Evolutionary conservation across 331 rosid species (phyloP), one percentile per base, ranked within the genome.

Genomic region (Pyrus hybrid): DNA sequence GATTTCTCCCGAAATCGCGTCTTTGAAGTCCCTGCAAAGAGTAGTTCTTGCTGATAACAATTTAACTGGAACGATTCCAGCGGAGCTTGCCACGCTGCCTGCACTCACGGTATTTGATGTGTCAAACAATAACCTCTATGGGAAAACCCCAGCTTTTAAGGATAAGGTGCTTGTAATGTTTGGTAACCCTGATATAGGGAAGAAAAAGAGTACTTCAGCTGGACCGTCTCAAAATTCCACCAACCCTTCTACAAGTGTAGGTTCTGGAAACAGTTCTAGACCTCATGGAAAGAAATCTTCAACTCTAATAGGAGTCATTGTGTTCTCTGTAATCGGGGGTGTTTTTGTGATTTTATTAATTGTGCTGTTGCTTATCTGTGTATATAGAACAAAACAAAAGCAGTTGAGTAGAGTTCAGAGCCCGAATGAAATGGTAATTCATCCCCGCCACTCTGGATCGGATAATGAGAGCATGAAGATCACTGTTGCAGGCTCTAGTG

Each of bases 151-250:
- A 13, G 5, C 60, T 5, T 95, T 95, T 33, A 61, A 62, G 60
- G 69, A 67, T 20, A 81, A 75, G 25, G 87, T 92, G 71, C 25
- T 21, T 68, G 74, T 95, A 26, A 82, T 70, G 0, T 53, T 4
- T 53, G 97, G 97, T 33, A 92, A 95, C 75, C 87, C 87, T 28
- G 91, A 91, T 80, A 81, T 95, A 20, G 93, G 96, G 22, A 91
- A 86, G 71, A 83, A 85, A 29, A 73, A 13, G n/a, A 49, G 80
- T 67, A 74, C 83, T 67, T n/a, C 83, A 4, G 4, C 63, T 0
- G 87, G 84, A 0, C 28, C 85, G 11, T 62, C 80, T 63, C 69
- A 68, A 8, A 56, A 56, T 76, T 76, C 69, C 45, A 64, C 63
- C 0, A 30, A 11, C 63, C 11, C 58, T 60, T 72, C 81, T 32